Percentiles rank a stretch among this genome's conserved stretches.
Evolutionary conservation across 2,329 filamentous ascomycete species (phyloP).

Genomic region (Penicillium freii): DNA sequence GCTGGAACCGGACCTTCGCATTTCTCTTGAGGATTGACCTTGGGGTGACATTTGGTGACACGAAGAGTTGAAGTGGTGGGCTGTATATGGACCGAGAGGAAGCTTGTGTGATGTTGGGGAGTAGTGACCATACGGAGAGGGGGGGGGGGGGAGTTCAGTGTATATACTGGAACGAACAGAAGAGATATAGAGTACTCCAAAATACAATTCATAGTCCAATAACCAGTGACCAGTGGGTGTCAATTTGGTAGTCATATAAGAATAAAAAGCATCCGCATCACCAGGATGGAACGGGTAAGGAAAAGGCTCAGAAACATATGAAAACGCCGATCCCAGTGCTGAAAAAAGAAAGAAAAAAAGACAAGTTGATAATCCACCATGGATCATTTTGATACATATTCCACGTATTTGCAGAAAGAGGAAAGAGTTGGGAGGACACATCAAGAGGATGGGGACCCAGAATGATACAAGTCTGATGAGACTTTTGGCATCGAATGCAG

Average conservation of each 20-base stretch:
- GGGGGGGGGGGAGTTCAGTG: neutral
- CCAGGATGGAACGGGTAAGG: conserved; percentile 10
- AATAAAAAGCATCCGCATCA: conserved; percentile 10
- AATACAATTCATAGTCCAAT: neutral
- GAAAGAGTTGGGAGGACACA: neutral
- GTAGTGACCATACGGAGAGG: neutral
- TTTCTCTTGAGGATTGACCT: neutral
- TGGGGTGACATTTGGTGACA: neutral
- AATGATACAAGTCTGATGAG: neutral
- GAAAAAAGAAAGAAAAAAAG: neutral
- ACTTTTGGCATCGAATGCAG: neutral
- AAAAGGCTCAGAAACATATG: neutral
- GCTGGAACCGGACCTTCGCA: conserved; percentile 19
- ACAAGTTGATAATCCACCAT: neutral
- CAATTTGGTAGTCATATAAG: conserved; percentile 15
- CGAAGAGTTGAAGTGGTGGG: neutral
- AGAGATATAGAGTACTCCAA: neutral
- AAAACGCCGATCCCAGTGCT: neutral
- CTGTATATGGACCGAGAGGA: neutral
- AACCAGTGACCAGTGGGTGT: conserved; percentile 1
- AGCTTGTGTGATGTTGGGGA: neutral
- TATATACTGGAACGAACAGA: neutral
- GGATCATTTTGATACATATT: conserved; percentile 6
- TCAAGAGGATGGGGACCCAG: neutral
- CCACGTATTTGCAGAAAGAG: neutral